phyloP scores from a whole-genome alignment of 495 filamentous ascomycete species.

The Trichoderma gamsii region DNA sequence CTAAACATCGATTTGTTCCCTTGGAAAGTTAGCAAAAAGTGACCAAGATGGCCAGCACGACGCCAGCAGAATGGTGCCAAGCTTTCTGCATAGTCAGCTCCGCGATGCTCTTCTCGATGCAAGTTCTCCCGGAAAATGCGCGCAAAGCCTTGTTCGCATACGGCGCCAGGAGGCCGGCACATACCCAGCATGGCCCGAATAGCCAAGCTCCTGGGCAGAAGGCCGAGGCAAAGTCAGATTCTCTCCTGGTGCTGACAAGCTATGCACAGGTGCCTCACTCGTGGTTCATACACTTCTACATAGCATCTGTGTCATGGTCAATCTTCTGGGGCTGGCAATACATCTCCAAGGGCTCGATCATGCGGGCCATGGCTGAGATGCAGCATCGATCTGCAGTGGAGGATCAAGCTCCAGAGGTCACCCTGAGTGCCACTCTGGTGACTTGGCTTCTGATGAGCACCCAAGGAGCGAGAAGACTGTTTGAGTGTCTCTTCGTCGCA shows the following conservation, averaged over 20 bases:
- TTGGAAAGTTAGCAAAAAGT: too few relatives aligned
- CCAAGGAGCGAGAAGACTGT: slow-evolving; percentile 68
- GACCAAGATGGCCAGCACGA: neutral
- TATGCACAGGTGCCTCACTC: slow-evolving; percentile 64
- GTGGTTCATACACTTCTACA: slow-evolving; percentile 86
- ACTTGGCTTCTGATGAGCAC: slow-evolving; percentile 64
- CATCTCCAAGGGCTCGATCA: slow-evolving; percentile 45
- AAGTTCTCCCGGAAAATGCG: slow-evolving; percentile 33
- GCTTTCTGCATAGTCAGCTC: slow-evolving; percentile 41
- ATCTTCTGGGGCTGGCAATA: slow-evolving; percentile 73
- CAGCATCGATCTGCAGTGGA: slow-evolving; percentile 23
- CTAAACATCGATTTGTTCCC: too few relatives aligned
- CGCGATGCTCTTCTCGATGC: slow-evolving; percentile 32
- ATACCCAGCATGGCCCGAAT: too few relatives aligned
- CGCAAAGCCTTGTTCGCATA: slow-evolving; percentile 41
- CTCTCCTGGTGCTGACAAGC: slow-evolving; percentile 27
- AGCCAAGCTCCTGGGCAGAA: slow-evolving; percentile 16
- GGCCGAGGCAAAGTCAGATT: slow-evolving; percentile 12
- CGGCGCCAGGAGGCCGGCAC: slow-evolving; percentile 33
- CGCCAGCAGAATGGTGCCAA: slow-evolving; percentile 39
- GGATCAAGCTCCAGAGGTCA: slow-evolving; percentile 41
- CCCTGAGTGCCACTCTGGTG: slow-evolving; percentile 57
- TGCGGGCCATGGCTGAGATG: slow-evolving; percentile 36
- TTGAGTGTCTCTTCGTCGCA: slow-evolving; percentile 59
- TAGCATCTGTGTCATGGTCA: slow-evolving; percentile 61